Evolutionary conservation across 208 protist species (phyloP).

Genomic region (Zelonia costaricensis): DNA sequence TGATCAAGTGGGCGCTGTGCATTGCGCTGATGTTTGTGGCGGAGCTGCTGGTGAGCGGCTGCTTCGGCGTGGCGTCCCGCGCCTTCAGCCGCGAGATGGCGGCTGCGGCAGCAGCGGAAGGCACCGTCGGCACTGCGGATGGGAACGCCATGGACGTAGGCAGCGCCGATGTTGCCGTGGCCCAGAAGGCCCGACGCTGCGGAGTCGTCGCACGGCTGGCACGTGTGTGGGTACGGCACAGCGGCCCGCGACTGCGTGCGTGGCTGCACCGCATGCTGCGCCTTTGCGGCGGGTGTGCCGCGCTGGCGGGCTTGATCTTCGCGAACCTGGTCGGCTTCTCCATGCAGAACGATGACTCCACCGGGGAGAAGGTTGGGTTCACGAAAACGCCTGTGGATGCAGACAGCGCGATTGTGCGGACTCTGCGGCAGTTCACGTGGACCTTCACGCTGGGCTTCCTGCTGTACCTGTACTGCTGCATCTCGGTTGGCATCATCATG

Average conservation of each 20-base stretch:
- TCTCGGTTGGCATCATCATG: not conserved
- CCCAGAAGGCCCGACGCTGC: not conserved
- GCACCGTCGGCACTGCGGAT: not conserved
- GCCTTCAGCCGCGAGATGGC: constrained; percentile 31
- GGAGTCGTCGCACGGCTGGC: constrained; percentile 11
- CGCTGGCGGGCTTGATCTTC: constrained; percentile 45
- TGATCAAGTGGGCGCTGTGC: constrained; percentile 71
- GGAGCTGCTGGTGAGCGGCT: constrained; percentile 44
- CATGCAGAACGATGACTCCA: constrained; percentile 4
- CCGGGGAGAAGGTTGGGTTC: not conserved
- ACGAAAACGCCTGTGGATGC: not conserved
- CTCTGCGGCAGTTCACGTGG: not conserved
- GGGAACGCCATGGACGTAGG: not conserved
- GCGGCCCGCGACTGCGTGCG: constrained; percentile 9
- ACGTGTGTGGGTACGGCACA: constrained; percentile 10
- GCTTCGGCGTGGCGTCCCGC: constrained; percentile 16
- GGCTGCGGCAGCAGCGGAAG: not conserved
- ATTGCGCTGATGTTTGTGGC: constrained; percentile 54
- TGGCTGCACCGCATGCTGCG: constrained; percentile 23
- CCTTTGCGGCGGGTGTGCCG: constrained; percentile 28
- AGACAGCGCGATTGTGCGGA: not conserved
- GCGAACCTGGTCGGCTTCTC: constrained; percentile 56
- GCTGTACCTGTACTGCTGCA: constrained; percentile 2
- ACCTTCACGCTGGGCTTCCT: not conserved
- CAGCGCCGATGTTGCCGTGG: not conserved